Conservation (phyloP, 148 eudicot genomes). For the Euryodendron excelsum region DNA sequence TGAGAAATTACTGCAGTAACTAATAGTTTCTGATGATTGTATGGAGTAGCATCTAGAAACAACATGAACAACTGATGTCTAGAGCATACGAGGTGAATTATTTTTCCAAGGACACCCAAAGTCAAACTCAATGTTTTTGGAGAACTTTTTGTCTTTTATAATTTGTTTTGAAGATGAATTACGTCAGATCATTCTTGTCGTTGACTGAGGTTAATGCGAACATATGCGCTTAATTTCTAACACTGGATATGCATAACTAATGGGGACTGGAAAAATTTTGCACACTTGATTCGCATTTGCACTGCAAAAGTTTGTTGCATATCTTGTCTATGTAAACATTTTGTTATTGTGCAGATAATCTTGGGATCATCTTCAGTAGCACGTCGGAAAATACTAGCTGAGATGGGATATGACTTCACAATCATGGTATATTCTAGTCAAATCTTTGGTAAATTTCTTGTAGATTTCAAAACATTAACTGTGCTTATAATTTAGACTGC, state of each 20-base stretch:
- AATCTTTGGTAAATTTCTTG: not conserved
- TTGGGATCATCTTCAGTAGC: constrained; percentile 81
- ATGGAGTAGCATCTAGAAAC: no score
- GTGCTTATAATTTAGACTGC: constrained; percentile 54
- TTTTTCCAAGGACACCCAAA: no score
- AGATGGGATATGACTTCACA: constrained; percentile 85
- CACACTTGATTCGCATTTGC: not conserved
- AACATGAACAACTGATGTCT: no score
- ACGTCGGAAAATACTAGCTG: constrained; percentile 65
- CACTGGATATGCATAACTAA: not conserved
- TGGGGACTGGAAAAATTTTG: not conserved
- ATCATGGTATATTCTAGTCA: constrained; percentile 48
- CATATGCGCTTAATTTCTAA: not conserved
- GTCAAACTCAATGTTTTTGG: no score
- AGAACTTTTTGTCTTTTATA: not conserved
- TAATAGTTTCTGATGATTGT: no score
- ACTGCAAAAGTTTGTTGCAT: not conserved
- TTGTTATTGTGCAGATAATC: constrained; percentile 50
- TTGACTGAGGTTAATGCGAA: not conserved
- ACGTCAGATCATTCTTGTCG: not conserved
- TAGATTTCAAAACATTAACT: constrained; percentile 7
- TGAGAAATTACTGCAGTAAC: no score
- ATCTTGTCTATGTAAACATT: not conserved
- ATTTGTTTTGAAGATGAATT: not conserved
- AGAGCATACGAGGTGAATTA: no score